phyloP scores from a whole-genome alignment of 495 filamentous ascomycete genomes.

The Arthonia radiata region DNA sequence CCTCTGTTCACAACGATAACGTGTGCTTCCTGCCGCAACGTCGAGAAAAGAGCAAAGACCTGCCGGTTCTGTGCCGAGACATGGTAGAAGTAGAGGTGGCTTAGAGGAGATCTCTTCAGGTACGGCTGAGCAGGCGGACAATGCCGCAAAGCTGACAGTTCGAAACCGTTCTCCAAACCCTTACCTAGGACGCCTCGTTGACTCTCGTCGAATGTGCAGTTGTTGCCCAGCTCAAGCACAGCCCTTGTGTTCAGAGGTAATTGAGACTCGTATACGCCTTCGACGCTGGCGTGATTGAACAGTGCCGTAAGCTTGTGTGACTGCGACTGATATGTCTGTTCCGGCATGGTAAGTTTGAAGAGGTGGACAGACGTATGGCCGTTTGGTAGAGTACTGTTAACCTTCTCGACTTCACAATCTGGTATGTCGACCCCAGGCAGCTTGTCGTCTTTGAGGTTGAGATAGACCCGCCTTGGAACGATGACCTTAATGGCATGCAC shows the following conservation, averaged over 20 bases:
- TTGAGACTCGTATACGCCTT: conserved; percentile 90
- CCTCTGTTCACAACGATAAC: conserved; percentile 62
- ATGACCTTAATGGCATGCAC: conserved; percentile 70
- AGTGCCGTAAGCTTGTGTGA: conserved; percentile 54
- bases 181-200: conserved; percentile 80
- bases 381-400: conserved; percentile 77
- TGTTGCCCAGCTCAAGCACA: conserved; percentile 64
- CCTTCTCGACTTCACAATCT: conserved; percentile 66
- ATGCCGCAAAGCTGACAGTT: conserved; percentile 48
- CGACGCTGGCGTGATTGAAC: conserved; percentile 80
- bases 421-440: conserved; percentile 75
- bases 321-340: conserved; percentile 67
- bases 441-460: conserved; percentile 71
- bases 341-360: conserved; percentile 75
- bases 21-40: conserved; percentile 50
- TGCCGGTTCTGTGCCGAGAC: conserved; percentile 73
- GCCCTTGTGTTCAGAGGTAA: conserved; percentile 65
- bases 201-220: conserved; percentile 84
- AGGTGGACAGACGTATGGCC: conserved; percentile 83
- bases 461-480: conserved; percentile 67
- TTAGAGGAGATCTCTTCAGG: conserved; percentile 37
- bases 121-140: conserved; percentile 45
- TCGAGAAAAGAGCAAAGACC: conserved; percentile 83
- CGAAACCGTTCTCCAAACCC: conserved; percentile 82
- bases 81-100: conserved; percentile 80